These are phyloP conservation scores for Daedalea quercina DNA, from an alignment of 768 basidiomycete species.

Conservation along the genomic window DNA sequence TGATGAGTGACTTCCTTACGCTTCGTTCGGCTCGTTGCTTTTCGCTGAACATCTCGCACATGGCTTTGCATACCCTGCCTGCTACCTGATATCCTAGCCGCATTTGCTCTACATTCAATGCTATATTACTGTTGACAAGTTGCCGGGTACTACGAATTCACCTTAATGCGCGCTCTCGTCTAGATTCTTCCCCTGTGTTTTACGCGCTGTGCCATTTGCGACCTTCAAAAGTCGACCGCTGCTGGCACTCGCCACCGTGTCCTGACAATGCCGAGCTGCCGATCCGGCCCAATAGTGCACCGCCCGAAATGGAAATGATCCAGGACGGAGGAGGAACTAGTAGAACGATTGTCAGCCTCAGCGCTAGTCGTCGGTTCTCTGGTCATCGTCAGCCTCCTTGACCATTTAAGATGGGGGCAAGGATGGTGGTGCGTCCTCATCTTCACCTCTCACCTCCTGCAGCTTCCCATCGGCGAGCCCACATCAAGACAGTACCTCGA, in stretches of 20 bases:
- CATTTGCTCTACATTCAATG: background rate
- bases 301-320: background rate
- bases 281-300: background rate
- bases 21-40: slow-evolving; percentile 2
- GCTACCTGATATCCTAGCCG: slow-evolving; percentile 17
- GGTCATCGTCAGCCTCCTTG: background rate
- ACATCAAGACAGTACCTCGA: background rate
- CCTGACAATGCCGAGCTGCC: background rate
- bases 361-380: background rate
- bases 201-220: no score
- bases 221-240: no score
- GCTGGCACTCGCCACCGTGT: no score
- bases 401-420: background rate
- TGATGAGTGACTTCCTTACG: slow-evolving; percentile 27
- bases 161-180: no score
- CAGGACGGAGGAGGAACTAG: background rate
- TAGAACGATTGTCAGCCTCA: background rate
- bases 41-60: slow-evolving; percentile 3
- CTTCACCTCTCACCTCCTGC: background rate
- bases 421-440: background rate
- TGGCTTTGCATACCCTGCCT: slow-evolving; percentile 19
- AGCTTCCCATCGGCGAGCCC: background rate
- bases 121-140: background rate
- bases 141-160: no score
- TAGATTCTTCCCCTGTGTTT: no score